phyloP scores from a whole-genome alignment of 768 basidiomycete species.

The Scleroderma citrinum region DNA sequence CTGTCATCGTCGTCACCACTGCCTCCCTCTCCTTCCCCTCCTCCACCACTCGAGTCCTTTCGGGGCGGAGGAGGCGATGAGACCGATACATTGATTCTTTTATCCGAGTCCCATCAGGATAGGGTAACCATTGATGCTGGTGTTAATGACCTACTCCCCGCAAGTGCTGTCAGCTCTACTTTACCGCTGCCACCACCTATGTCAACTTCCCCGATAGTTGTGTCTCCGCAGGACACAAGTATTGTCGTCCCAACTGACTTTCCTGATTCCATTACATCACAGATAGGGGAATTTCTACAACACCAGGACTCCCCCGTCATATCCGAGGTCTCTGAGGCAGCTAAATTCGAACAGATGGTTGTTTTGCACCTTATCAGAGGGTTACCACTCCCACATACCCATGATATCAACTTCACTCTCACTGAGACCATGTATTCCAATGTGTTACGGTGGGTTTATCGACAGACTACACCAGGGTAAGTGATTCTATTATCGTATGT shows the following conservation, averaged over 20 bases:
- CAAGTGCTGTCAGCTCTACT: neutral
- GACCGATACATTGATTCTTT: too few species aligned
- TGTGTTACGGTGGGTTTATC: constrained; percentile 35
- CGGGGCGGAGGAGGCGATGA: too few species aligned
- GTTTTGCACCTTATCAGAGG: constrained; percentile 16
- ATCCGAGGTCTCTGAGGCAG: neutral
- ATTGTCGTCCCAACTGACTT: constrained; percentile 9
- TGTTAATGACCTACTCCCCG: neutral
- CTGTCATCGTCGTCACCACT: neutral
- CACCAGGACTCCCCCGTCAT: neutral
- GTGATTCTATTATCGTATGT: constrained; percentile 12
- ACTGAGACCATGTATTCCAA: constrained; percentile 20
- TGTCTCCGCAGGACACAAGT: constrained; percentile 2
- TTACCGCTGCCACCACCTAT: constrained; percentile 1
- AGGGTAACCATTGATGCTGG: too few species aligned
- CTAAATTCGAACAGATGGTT: constrained; percentile 14
- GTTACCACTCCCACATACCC: constrained; percentile 14
- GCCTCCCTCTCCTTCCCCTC: neutral
- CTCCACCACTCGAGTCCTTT: neutral
- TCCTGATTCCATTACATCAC: constrained; percentile 7
- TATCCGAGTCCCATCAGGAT: too few species aligned
- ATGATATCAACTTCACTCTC: constrained; percentile 25
- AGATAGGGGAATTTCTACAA: constrained; percentile 1
- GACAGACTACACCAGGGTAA: constrained; percentile 24
- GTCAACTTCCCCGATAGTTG: neutral